Percentiles rank a stretch among this genome's conserved stretches.
These are phyloP conservation scores for Litchi chinensis DNA, from an alignment of 345 rosid genomes.

Conservation along the genomic window DNA sequence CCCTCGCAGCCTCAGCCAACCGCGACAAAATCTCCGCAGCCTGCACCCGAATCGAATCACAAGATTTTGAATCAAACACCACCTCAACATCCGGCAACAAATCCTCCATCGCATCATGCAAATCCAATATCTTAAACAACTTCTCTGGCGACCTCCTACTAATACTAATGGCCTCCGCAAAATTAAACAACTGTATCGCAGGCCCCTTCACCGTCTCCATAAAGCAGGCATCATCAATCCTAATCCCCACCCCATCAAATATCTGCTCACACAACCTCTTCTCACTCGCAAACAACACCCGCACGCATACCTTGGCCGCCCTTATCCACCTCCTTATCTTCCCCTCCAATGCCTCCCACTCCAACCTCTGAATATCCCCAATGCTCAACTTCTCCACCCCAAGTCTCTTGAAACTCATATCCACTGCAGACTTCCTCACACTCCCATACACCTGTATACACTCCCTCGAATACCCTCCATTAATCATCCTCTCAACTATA, in stretches of 20 bases:
- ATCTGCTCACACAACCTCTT: slow-evolving; percentile 82
- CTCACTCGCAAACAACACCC: slow-evolving; percentile 86
- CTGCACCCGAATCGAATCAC: slow-evolving; percentile 61
- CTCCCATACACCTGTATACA: slow-evolving; percentile 94
- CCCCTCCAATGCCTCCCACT: slow-evolving; percentile 79
- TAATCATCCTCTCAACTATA: slow-evolving; percentile 78
- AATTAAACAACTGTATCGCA: slow-evolving; percentile 75
- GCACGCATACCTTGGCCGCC: slow-evolving; percentile 75
- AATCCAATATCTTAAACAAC: slow-evolving; percentile 85
- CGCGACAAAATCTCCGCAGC: slow-evolving; percentile 81
- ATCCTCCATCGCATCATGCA: slow-evolving; percentile 75
- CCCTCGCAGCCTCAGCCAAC: slow-evolving; percentile 82
- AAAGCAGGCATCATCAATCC: slow-evolving; percentile 73
- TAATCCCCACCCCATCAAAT: slow-evolving; percentile 66
- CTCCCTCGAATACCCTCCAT: slow-evolving; percentile 77
- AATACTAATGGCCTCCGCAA: slow-evolving; percentile 88
- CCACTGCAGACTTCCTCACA: slow-evolving; percentile 83
- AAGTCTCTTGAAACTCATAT: slow-evolving; percentile 61
- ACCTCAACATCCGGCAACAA: slow-evolving; percentile 77
- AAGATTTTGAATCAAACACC: slow-evolving; percentile 66
- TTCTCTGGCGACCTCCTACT: slow-evolving; percentile 93
- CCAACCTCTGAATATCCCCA: slow-evolving; percentile 89
- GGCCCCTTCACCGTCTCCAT: slow-evolving; percentile 86
- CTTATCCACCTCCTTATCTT: slow-evolving; percentile 91
- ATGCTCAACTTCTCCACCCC: slow-evolving; percentile 90